Conservation (phyloP, 768 basidiomycete genomes). For the Neoboletus brunneissimus region DNA sequence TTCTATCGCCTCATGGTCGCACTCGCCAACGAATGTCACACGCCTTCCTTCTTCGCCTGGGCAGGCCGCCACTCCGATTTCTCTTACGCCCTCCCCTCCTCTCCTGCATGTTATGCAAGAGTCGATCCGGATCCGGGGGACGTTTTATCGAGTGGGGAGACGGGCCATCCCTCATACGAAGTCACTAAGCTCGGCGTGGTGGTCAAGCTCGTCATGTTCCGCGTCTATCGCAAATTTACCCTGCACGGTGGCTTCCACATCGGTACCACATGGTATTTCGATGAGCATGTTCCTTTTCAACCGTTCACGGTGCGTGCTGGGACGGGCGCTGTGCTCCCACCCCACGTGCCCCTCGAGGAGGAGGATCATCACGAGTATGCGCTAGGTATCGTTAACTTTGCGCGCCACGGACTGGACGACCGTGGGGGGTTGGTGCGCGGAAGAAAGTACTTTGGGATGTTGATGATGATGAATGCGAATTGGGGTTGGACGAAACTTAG, state of each 20-base stretch:
- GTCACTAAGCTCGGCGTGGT: conserved; percentile 15
- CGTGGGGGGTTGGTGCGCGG: background rate
- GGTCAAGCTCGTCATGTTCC: conserved; percentile 9
- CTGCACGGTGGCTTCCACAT: conserved; percentile 4
- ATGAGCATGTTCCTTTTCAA: background rate
- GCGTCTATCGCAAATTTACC: conserved; percentile 2
- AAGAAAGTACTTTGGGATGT: background rate
- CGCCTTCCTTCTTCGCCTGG: conserved; percentile 12
- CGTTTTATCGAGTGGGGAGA: background rate
- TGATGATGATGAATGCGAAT: conserved; percentile 4
- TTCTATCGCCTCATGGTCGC: conserved; percentile 14
- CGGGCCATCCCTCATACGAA: conserved; percentile 10
- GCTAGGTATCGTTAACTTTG: conserved; percentile 8
- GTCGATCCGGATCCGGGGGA: background rate
- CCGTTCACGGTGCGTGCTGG: conserved; percentile 4
- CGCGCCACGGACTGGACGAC: background rate
- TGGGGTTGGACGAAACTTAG: conserved; percentile 11
- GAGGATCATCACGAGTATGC: conserved; percentile 2
- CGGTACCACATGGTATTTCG: conserved; percentile 4
- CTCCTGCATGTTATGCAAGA: conserved; percentile 7
- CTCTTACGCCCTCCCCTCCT: conserved; percentile 9
- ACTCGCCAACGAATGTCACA: conserved; percentile 7
- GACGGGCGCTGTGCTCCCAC: conserved; percentile 5
- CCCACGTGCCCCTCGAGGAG: background rate
- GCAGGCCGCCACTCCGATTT: conserved; percentile 7